Evolutionary conservation across 257 asterid genomes (phyloP), one percentile per base, ranked within the genome.

Genomic region (Knoxia roxburghii): DNA sequence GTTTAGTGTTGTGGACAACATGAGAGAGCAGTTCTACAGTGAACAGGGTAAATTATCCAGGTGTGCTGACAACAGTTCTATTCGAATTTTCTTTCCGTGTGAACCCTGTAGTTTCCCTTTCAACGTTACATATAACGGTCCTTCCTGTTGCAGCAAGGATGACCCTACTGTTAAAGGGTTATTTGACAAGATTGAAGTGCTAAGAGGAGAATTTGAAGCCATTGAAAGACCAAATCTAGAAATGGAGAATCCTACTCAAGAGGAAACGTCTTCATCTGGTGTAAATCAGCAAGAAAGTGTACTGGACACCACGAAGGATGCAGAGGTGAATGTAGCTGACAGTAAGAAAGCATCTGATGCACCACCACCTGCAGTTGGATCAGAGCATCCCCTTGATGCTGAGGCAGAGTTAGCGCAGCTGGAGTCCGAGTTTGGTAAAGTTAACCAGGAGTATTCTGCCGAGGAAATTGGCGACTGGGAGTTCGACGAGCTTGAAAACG

Each of bases 401-500:
- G 91, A 81, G 59, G 89, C 86, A n/a, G 99, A 93, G 75, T 72
- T 93, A 75, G 94, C 95, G 20, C 80, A 87, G 82, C 74, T 93
- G 55, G 99, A 90, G 81, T 86, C 95, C 57, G 97, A 93, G 80
- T 88, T 93, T 48, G 97, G 97, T 33, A 86, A 88, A 37, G 82
- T 85, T 40, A 77, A 84, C 65, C 76, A 75, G 66, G 84, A 85
- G 50, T 85, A 90, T 85, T 75, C 95, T 15, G 72, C 82, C 0
- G 95, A 88, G 78, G 99, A 93, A 73, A 83, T 93, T 55, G 87
- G 95, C 45, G 95, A 80, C 61, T 93, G 99, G 97, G 97, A 90
- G 77, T 93, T 93, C 27, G 99, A 90, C 49, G 99, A 93, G 81
- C 95, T 93, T 26, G 99, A 93, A 78, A 85, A 64, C 76, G 99